Percentiles rank a stretch among this genome's conserved stretches.
phyloP scores from a whole-genome alignment of 768 basidiomycete species.

The Kwoniella botswanensis region DNA sequence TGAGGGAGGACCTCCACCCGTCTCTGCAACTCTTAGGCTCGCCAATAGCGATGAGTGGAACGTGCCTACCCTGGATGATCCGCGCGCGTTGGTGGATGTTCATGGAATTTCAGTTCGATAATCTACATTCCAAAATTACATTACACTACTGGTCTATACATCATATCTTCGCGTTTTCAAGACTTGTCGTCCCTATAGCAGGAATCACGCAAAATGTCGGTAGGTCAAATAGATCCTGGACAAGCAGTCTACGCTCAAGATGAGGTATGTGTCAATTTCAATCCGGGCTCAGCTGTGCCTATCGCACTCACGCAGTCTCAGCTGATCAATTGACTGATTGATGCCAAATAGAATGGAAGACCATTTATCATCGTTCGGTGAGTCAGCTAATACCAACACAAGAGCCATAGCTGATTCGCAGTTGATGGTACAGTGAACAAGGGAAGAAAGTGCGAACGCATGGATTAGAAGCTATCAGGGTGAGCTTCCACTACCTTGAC shows the following conservation, averaged over 20 bases:
- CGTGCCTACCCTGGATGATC: neutral
- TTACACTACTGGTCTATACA: neutral
- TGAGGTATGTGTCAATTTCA: constrained; percentile 47
- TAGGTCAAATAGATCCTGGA: constrained; percentile 57
- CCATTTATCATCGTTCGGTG: constrained; percentile 91
- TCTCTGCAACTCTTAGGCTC: neutral
- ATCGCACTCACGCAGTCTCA: neutral
- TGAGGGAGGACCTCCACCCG: neutral
- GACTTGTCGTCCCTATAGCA: neutral
- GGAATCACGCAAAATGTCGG: constrained; percentile 36
- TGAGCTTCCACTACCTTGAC: constrained; percentile 49
- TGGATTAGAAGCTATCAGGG: constrained; percentile 95
- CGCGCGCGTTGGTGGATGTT: neutral
- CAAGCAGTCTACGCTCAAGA: constrained; percentile 60
- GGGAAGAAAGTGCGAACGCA: constrained; percentile 88
- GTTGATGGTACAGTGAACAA: constrained; percentile 69
- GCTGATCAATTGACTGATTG: neutral
- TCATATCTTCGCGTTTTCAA: neutral
- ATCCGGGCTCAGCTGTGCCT: neutral
- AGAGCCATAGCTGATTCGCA: neutral
- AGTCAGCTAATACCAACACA: neutral
- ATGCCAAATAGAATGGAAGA: constrained; percentile 72
- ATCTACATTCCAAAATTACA: neutral
- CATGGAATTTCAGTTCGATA: neutral
- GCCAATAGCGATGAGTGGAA: neutral